Base-by-base conservation (phyloP, 345 rosid species). In the Ceriops zippeliana region DNA sequence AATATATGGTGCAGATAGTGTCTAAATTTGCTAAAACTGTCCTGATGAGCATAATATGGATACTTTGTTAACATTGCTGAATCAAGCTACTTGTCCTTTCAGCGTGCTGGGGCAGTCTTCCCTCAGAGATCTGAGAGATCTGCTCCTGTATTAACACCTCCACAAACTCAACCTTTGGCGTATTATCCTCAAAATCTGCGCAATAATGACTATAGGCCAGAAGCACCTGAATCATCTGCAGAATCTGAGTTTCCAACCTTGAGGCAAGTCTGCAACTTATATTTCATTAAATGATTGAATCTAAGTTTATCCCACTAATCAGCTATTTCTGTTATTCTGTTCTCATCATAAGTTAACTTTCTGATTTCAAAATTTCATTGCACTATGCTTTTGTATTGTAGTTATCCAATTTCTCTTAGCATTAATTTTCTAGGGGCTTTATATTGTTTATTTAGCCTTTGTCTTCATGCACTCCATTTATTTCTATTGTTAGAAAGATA, bases 21-120 rank as follows among this genome's bases (percentile, higher is more conserved):
- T 42, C 49, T 15, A 42, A 42, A 16, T 42, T 42, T 42, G 49
- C 49, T n/a, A 34, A 34, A 16, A 54, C 27, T 30, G 62, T 75
- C 58, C 60, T 52, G 35, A 26, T 68, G 57, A 51, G 20, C 58
- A 30, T 74, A 31, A 62, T 31, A n/a, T 31, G 31, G 53, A 35
- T 26, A 34, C 51, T 34, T 59, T 22, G 8, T 30, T 51, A 42
- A 42, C 49, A 2, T 13, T 27, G 27, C 61, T 77, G 73, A 75
- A 53, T 30, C 24, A 38, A 64, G 34, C 66, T 62, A 31, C 58
- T 68, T 61, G 38, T 67, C 70, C 28, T 87, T 79, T 80, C 92
- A 96, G 99, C 97, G 97, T 35, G 91, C 92, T 57, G 99, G 99
- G 63, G 96, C 99, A 67, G 98, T 96, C 63, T 96, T 96, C 72